These are phyloP conservation scores for Populus alba DNA, from an alignment of 345 rosid genomes.

Conservation along the genomic window DNA sequence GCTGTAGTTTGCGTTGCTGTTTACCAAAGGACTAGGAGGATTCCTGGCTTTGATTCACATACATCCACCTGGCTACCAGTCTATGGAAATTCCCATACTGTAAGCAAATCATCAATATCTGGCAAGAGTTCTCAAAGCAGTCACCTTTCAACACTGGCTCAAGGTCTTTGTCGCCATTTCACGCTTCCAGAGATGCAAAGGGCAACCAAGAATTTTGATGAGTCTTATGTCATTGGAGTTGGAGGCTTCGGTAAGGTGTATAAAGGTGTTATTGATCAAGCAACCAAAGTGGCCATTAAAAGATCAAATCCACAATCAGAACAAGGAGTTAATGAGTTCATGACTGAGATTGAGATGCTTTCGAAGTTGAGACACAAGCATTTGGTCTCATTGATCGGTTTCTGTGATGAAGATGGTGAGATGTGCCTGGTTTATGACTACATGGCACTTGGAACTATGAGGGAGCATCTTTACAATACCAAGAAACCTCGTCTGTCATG, in stretches of 20 bases:
- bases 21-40: conserved; percentile 36
- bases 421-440: conserved; percentile 82
- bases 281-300: conserved; percentile 63
- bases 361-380: conserved; percentile 85
- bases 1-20: conserved; percentile 48
- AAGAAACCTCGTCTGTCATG: conserved; percentile 54
- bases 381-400: conserved; percentile 79
- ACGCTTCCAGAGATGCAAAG: conserved; percentile 54
- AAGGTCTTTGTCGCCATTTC: conserved; percentile 71
- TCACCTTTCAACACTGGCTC: conserved; percentile 55
- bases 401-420: conserved; percentile 77
- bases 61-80: conserved; percentile 71
- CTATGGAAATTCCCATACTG: conserved; percentile 46
- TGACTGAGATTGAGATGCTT: conserved; percentile 80
- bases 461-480: conserved; percentile 66
- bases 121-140: conserved; percentile 43
- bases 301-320: conserved; percentile 73
- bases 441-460: conserved; percentile 79
- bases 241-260: conserved; percentile 96
- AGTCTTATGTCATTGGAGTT: conserved; percentile 64
- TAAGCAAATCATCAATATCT: conserved; percentile 46
- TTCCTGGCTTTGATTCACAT: conserved; percentile 34
- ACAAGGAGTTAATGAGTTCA: conserved; percentile 80
- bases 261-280: conserved; percentile 58
- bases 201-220: conserved; percentile 63